Conservation (phyloP, 768 basidiomycete species). For the Naganishia randhawae region DNA sequence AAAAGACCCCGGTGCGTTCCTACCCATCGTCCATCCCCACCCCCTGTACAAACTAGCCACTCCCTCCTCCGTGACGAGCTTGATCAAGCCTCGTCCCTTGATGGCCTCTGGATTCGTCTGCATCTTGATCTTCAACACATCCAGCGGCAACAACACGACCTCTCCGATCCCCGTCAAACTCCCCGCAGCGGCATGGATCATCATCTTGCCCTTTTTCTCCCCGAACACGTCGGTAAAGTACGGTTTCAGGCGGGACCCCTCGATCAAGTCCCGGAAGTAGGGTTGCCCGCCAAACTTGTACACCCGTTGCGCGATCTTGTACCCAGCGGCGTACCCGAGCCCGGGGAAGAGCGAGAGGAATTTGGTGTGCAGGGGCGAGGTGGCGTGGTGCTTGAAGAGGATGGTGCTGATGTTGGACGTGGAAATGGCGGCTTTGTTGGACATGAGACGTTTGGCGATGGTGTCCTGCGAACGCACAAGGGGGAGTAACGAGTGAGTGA, state of each 20-base stretch:
- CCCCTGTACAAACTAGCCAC: constrained; percentile 81
- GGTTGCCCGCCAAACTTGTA: constrained; percentile 99
- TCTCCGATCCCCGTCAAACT: constrained; percentile 79
- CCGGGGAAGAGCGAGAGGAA: constrained; percentile 86
- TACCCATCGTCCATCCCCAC: constrained; percentile 98
- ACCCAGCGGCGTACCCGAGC: constrained; percentile 95
- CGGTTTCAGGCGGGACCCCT: constrained; percentile 54
- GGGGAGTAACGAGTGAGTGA: not conserved
- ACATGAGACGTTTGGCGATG: constrained; percentile 97
- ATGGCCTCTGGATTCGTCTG: constrained; percentile 96
- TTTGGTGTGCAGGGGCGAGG: constrained; percentile 63
- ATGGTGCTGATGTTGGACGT: constrained; percentile 64
- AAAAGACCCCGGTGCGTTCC: constrained; percentile 93
- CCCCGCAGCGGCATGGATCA: constrained; percentile 92
- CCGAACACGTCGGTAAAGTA: constrained; percentile 86
- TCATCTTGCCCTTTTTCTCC: constrained; percentile 88
- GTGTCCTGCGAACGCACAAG: constrained; percentile 66
- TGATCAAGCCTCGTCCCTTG: constrained; percentile 83
- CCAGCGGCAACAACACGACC: constrained; percentile 93
- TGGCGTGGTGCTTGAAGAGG: constrained; percentile 81
- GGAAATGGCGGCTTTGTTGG: constrained; percentile 66
- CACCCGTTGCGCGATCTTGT: constrained; percentile 87
- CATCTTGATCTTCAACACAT: constrained; percentile 96
- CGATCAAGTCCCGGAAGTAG: constrained; percentile 90
- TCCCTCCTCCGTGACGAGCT: constrained; percentile 88